phyloP scores from a whole-genome alignment of 2,329 filamentous ascomycete genomes.

The Byssochlamys sp. region DNA sequence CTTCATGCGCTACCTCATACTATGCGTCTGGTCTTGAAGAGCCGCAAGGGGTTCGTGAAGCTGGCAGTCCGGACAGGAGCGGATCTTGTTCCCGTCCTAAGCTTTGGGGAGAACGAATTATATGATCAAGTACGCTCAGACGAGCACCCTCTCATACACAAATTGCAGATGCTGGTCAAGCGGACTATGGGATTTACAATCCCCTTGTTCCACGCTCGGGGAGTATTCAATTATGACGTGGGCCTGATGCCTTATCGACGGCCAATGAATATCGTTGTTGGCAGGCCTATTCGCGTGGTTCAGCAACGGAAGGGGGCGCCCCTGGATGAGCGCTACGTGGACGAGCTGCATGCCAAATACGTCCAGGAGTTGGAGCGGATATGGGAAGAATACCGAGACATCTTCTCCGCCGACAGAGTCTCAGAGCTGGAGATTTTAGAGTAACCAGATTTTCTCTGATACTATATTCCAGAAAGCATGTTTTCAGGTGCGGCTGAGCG shows the following conservation, averaged over 20 bases:
- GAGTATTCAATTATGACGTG: constrained; percentile 95
- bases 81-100: constrained; percentile 81
- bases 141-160: constrained; percentile 68
- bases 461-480: background rate
- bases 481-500: background rate
- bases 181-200: constrained; percentile 84
- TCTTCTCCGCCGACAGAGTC: constrained; percentile 34
- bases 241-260: constrained; percentile 88
- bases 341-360: constrained; percentile 70
- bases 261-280: constrained; percentile 81
- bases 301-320: constrained; percentile 46
- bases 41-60: constrained; percentile 87
- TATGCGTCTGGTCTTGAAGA: constrained; percentile 67
- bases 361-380: constrained; percentile 47
- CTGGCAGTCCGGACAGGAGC: constrained; percentile 85
- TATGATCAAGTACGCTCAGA: constrained; percentile 80
- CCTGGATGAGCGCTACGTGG: constrained; percentile 65
- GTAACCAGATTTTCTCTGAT: constrained; percentile 8
- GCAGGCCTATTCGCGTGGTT: constrained; percentile 64
- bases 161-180: constrained; percentile 73
- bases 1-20: constrained; percentile 74
- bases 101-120: constrained; percentile 90
- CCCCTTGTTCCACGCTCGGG: constrained; percentile 78
- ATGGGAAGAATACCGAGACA: constrained; percentile 40
- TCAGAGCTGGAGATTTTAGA: constrained; percentile 38